Evolutionary conservation across 1,139 yeast genomes (phyloP), one percentile per base, ranked within the genome.

Genomic region (Saccharomyces hybrid): DNA sequence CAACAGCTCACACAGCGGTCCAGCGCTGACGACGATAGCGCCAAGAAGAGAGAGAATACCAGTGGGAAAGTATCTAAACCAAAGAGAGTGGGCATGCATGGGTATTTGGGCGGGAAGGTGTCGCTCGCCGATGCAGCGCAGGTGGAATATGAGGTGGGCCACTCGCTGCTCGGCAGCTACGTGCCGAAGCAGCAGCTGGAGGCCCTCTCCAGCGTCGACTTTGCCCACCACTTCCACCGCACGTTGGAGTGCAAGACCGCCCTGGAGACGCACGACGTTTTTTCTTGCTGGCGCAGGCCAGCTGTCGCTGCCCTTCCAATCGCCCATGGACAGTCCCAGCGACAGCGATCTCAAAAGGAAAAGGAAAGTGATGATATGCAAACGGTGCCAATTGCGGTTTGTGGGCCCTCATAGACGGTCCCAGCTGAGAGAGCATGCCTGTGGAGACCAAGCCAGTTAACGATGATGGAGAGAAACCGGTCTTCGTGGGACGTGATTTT

Each of bases 211-310:
- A 64, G 70, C 51, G 60, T 63, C 28, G 71, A 68, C 53, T 68
- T 68, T 58, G 70, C 71, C n/a, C 67, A 65, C 14, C 66, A 64
- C 51, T 67, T 68, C 54, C 67, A 66, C 49, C 65, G 61, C 48
- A 56, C 63, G 2, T 48, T 67, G 21, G 68, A 66, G 31, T 66
- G 68, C 49, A 66, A 65, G 28, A 57, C 62, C 42, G 64, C 70
- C 1, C 48, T 65, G 24, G 64, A 62, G 38, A 58, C 61, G 1
- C 62, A 64, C 48, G 68, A 64, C 38, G 46, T 63, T 7, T 61
- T 61, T 64, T 41, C 59, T 61, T 9, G 64, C 61, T n/a, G 57
- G 53, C 32, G 52, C 51, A 9, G 44, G 44, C 26, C 58, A 51
- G 27, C 52, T 57, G 27, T 46, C 41, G 4, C 32, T 52, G 29